Evolutionary conservation across 257 asterid genomes (phyloP).

Genomic region (Jasminum sambac): DNA sequence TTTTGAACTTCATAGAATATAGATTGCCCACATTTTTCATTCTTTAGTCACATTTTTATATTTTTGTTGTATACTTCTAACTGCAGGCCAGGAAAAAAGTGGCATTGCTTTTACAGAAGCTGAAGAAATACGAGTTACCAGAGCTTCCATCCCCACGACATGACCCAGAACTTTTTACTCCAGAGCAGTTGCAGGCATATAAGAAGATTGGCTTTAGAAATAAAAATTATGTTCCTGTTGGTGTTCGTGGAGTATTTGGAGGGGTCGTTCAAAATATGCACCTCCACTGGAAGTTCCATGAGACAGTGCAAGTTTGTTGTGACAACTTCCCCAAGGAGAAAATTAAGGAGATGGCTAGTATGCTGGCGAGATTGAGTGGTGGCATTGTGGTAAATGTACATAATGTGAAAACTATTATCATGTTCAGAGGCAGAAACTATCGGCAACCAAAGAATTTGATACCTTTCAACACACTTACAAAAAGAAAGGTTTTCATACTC

Average conservation of each 20-base stretch:
- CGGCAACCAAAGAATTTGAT: slow-evolving; percentile 95
- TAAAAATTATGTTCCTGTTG: slow-evolving; percentile 91
- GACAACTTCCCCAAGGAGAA: slow-evolving; percentile 93
- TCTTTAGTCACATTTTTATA: neutral
- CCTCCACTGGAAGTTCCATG: slow-evolving; percentile 98
- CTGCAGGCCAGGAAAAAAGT: slow-evolving; percentile 96
- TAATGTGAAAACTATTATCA: slow-evolving; percentile 80
- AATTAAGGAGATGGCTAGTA: slow-evolving; percentile 89
- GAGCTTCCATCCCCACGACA: slow-evolving; percentile 94
- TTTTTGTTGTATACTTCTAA: slow-evolving; percentile 25
- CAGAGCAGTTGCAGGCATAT: slow-evolving; percentile 87
- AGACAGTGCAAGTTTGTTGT: slow-evolving; percentile 95
- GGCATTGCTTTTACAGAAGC: slow-evolving; percentile 90
- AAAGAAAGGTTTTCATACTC: slow-evolving; percentile 66
- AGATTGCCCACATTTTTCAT: neutral
- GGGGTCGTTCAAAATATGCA: slow-evolving; percentile 99
- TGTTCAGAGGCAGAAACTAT: slow-evolving; percentile 97
- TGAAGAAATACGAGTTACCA: slow-evolving; percentile 91
- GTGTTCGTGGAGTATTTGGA: slow-evolving; percentile 98
- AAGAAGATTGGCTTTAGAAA: slow-evolving; percentile 92
- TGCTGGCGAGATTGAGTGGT: slow-evolving; percentile 93
- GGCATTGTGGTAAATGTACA: slow-evolving; percentile 87
- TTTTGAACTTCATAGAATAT: neutral
- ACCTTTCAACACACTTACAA: slow-evolving; percentile 91
- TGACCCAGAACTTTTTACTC: slow-evolving; percentile 90